A percentile compares a stretch with the other conserved stretches of the same genome.
These are phyloP conservation scores for Colletotrichum higginsianum DNA, from an alignment of 2,329 filamentous ascomycete species.

Conservation along the genomic window DNA sequence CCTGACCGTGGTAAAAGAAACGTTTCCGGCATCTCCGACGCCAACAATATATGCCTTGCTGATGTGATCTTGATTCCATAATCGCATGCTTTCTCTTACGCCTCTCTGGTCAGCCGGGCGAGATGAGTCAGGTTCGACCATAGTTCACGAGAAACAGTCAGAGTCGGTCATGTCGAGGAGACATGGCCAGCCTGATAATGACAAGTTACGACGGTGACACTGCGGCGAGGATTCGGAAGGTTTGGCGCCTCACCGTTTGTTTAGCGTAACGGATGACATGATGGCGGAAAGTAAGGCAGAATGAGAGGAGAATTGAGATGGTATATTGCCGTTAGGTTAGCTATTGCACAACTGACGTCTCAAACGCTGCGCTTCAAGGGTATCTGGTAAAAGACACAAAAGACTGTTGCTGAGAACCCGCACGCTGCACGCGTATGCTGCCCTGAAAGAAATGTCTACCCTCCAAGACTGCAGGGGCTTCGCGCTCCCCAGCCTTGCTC, in stretches of 20 bases:
- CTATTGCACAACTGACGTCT: slow-evolving; percentile 10
- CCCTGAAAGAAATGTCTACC: not conserved
- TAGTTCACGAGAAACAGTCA: not conserved
- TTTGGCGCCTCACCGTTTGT: not conserved
- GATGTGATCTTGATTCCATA: not conserved
- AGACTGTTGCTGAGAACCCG: slow-evolving; percentile 6
- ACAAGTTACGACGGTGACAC: not conserved
- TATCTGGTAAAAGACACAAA: slow-evolving; percentile 30
- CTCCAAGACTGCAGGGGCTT: not conserved
- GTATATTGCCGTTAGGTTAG: slow-evolving; percentile 23
- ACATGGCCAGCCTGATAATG: not conserved
- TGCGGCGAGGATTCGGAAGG: no score
- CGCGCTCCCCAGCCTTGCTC: not conserved
- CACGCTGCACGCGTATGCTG: not conserved
- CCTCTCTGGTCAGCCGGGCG: no score
- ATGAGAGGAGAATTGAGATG: slow-evolving; percentile 4
- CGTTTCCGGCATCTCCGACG: not conserved
- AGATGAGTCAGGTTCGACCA: no score
- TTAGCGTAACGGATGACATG: not conserved
- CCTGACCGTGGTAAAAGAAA: no score
- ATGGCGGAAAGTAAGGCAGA: not conserved
- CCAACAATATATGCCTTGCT: not conserved
- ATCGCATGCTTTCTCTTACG: not conserved
- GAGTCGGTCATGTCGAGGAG: no score
- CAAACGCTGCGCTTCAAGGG: slow-evolving; percentile 31